Conservation (phyloP, 805 yeast genomes). For the Candida ipomoeae region DNA sequence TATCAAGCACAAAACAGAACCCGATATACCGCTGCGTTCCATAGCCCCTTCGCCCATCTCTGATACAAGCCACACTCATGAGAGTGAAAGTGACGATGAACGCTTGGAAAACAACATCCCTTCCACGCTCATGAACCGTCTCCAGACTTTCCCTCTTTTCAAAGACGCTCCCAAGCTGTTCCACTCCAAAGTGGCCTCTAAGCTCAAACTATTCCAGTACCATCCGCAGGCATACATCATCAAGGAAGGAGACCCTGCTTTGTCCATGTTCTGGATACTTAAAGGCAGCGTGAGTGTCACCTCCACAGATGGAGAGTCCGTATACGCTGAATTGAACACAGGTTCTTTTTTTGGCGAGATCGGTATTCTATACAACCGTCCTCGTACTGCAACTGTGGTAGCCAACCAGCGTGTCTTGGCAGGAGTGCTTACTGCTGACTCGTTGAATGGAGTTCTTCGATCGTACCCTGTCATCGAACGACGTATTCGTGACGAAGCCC, state of each 20-base stretch:
- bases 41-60: slow-evolving; percentile 4
- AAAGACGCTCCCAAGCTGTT: slow-evolving; percentile 63
- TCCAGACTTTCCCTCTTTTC: slow-evolving; percentile 61
- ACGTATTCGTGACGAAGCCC: slow-evolving; percentile 72
- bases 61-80: slow-evolving; percentile 1
- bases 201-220: slow-evolving; percentile 54
- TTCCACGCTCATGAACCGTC: slow-evolving; percentile 48
- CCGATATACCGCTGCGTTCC: background rate
- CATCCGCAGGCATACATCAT: slow-evolving; percentile 69
- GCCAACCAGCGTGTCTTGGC: slow-evolving; percentile 63
- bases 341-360: slow-evolving; percentile 79
- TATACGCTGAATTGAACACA: slow-evolving; percentile 63
- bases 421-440: slow-evolving; percentile 65
- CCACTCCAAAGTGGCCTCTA: slow-evolving; percentile 54
- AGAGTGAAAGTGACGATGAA: slow-evolving; percentile 10
- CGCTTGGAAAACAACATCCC: slow-evolving; percentile 31
- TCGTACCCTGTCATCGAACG: slow-evolving; percentile 64
- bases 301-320: slow-evolving; percentile 71
- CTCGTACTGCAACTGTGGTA: slow-evolving; percentile 75
- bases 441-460: slow-evolving; percentile 54
- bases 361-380: slow-evolving; percentile 70
- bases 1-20: background rate
- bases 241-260: slow-evolving; percentile 67
- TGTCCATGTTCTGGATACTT: slow-evolving; percentile 75
- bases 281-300: slow-evolving; percentile 76